Conservation (phyloP, 495 filamentous ascomycete genomes). For the Daldinia decipiens region DNA sequence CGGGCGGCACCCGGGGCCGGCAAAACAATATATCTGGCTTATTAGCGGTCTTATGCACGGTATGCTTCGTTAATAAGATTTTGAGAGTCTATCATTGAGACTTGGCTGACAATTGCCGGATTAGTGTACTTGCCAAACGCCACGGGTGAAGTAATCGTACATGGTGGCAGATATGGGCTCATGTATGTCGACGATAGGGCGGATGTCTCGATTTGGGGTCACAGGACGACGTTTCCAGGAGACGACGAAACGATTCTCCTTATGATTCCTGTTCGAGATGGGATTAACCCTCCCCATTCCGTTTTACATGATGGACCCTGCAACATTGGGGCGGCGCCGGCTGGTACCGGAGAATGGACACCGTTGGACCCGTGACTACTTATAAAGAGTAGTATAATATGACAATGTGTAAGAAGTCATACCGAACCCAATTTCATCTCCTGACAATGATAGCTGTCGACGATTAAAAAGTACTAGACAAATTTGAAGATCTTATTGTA, state of each 20-base stretch:
- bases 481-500: neutral
- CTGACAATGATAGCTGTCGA: no score
- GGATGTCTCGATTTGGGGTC: slow-evolving; percentile 58
- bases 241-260: slow-evolving; percentile 52
- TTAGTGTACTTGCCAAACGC: slow-evolving; percentile 61
- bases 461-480: neutral
- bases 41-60: slow-evolving; percentile 49
- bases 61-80: slow-evolving; percentile 10
- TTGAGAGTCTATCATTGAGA: neutral
- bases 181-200: slow-evolving; percentile 62
- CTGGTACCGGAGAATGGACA: neutral
- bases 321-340: neutral
- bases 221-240: slow-evolving; percentile 59
- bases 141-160: slow-evolving; percentile 52
- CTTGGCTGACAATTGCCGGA: neutral
- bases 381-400: neutral
- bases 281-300: slow-evolving; percentile 53
- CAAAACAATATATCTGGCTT: slow-evolving; percentile 62
- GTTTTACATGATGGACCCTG: slow-evolving; percentile 48
- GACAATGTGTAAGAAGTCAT: neutral
- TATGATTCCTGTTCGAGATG: slow-evolving; percentile 53
- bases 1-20: slow-evolving; percentile 62
- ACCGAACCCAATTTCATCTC: no score
- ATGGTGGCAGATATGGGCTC: slow-evolving; percentile 59
- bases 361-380: neutral